Conservation (phyloP, 495 filamentous ascomycete genomes). For the Tuber borchii region DNA sequence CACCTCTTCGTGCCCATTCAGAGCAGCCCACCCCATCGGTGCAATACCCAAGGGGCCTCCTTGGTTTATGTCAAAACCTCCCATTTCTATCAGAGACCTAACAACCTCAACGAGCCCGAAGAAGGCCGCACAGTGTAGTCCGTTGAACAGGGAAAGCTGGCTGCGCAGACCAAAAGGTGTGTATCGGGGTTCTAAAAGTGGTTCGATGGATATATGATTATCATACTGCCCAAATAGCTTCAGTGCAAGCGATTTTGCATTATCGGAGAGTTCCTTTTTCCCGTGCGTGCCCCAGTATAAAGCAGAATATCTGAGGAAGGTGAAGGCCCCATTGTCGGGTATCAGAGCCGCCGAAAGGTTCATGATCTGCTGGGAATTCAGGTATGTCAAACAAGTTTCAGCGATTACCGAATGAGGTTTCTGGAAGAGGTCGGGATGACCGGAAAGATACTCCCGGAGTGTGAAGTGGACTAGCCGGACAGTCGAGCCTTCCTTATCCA, state of each 20-base stretch:
- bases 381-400: neutral
- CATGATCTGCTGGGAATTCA: neutral
- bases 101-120: neutral
- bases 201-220: neutral
- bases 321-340: too few species aligned
- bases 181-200: neutral
- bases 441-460: neutral
- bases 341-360: too few species aligned
- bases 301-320: neutral
- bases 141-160: too few species aligned
- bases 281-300: neutral
- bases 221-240: neutral
- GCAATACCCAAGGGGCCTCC: neutral
- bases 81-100: neutral
- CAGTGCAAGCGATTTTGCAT: neutral
- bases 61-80: neutral
- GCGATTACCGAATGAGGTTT: neutral
- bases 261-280: neutral
- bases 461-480: neutral
- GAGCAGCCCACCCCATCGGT: neutral
- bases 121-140: neutral
- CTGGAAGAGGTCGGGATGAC: neutral
- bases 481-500: neutral
- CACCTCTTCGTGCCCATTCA: neutral
- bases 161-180: too few species aligned